Base-by-base conservation (phyloP, 2,329 filamentous ascomycete species). In the Trichoderma citrinoviride region DNA sequence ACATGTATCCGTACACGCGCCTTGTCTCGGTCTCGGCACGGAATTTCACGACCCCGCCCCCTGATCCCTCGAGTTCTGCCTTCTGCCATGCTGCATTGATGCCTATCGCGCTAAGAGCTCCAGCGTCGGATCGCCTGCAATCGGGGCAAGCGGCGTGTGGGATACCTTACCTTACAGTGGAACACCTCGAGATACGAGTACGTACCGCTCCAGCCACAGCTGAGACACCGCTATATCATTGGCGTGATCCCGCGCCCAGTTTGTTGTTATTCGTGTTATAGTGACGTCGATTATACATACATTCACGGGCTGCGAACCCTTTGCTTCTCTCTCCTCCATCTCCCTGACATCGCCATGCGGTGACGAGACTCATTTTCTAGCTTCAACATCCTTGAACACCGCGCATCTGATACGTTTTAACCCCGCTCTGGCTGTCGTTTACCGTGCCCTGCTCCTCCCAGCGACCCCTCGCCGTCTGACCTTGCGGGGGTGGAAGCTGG, bases 21-120 rank as follows among this genome's bases (percentile, higher is more conserved):
- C 65, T 23, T 40, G 12, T 21, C 12, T 62, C 66, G 37, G 47
- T 46, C 68, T 68, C 67, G 70, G 63, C 41, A 49, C 70, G 70
- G 69, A 71, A 65, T 69, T 71, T 71, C 41, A 47, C 60, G 41
- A 29, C 19, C 40, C 69, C 70, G 68, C 41, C 58, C 66, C 56
- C 65, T 65, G 56, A 55, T 6, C 37, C 37, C 25, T 37, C 5
- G 3, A 41, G 27, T 29, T 43, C 21, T 23, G 21, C 52, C 43
- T 44, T 3, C 33, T 54, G 47, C 60, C 41, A 21, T 29, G n/a
- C 47, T 46, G 60, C 60, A 62, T 53, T 53, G 56, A 60, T 60
- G 56, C 56, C 56, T 60, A 50, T 44, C 33, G 25, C 25, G 23
- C 43, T 58, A 23, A 37, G 33, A 37, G 46, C 56, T 37, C 19